Conservation (phyloP, 1,284 basidiomycete species). For the Anthracocystis walkeri region DNA sequence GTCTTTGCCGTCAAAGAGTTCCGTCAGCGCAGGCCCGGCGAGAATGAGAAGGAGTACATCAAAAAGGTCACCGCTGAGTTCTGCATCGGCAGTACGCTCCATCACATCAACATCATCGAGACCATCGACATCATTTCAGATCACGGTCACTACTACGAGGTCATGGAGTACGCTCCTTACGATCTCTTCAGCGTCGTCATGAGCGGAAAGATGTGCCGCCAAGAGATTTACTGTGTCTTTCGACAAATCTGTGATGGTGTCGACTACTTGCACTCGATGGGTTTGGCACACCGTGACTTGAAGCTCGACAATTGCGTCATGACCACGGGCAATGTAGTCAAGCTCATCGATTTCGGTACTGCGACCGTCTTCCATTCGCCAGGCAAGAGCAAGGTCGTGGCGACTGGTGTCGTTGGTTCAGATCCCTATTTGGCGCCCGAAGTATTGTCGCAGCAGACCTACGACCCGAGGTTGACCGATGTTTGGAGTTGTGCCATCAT, state of each 20-base stretch:
- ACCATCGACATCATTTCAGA: conserved; percentile 98
- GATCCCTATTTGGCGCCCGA: conserved; percentile 99
- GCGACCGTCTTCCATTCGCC: conserved; percentile 99
- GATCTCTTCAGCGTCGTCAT: conserved; percentile 99
- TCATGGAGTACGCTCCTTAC: conserved; percentile 98
- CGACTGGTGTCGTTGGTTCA: conserved; percentile 93
- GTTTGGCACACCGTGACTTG: conserved; percentile 96
- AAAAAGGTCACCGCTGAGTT: conserved; percentile 99
- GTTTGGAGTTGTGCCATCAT: conserved; percentile 99
- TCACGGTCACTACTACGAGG: conserved; percentile 87
- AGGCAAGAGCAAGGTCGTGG: conserved; percentile 74
- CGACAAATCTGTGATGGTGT: conserved; percentile 98
- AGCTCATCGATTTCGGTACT: conserved; percentile 99
- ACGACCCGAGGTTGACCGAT: conserved; percentile 96
- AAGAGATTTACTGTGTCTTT: conserved; percentile 99
- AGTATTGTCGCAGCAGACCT: conserved; percentile 81
- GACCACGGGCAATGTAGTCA: conserved; percentile 92
- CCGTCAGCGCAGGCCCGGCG: conserved; percentile 84
- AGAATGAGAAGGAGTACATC: conserved; percentile 96
- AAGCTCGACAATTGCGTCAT: conserved; percentile 99
- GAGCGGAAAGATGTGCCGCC: conserved; percentile 97
- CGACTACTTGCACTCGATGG: conserved; percentile 96
- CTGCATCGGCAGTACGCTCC: conserved; percentile 87
- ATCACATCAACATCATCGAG: conserved; percentile 94
- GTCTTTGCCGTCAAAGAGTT: conserved; percentile 99